phyloP scores from a whole-genome alignment of 202 grass and related monocot species.

The Carex arenaria region DNA sequence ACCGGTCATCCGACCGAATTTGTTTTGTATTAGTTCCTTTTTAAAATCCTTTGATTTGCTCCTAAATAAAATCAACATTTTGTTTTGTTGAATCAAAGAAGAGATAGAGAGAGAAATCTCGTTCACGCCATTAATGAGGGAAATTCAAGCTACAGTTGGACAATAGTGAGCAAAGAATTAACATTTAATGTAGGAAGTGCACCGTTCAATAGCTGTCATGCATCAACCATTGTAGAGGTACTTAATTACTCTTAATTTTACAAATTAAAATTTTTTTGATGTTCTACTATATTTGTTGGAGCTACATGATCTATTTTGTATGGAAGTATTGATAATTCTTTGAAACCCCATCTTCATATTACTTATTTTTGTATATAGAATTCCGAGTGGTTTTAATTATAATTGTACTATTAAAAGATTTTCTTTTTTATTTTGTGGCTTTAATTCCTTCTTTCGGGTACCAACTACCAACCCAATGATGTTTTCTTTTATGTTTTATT shows the following conservation, averaged over 20 bases:
- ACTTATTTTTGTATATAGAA: background rate
- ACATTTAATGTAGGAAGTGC: slow-evolving; percentile 15
- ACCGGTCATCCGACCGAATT: too few relatives aligned
- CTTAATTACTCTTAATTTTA: background rate
- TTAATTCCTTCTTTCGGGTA: too few relatives aligned
- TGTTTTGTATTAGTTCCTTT: background rate
- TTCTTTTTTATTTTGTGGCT: too few relatives aligned
- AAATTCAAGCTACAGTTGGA: slow-evolving; percentile 20
- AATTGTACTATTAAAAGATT: too few relatives aligned
- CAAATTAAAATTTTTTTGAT: background rate
- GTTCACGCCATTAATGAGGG: background rate
- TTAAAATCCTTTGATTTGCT: background rate
- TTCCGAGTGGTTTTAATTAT: too few relatives aligned
- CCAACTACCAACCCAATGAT: background rate
- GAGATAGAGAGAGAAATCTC: background rate
- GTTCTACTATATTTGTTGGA: background rate
- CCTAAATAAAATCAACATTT: background rate
- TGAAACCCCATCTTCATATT: background rate
- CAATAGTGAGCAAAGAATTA: slow-evolving; percentile 25
- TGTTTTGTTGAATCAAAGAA: background rate
- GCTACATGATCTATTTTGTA: background rate
- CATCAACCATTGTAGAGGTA: slow-evolving; percentile 40
- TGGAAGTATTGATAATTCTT: background rate
- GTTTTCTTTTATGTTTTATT: background rate
- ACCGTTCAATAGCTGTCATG: slow-evolving; percentile 36